Evolutionary conservation across 495 filamentous ascomycete species (phyloP).

Genomic region (Penicillium cinerascens): DNA sequence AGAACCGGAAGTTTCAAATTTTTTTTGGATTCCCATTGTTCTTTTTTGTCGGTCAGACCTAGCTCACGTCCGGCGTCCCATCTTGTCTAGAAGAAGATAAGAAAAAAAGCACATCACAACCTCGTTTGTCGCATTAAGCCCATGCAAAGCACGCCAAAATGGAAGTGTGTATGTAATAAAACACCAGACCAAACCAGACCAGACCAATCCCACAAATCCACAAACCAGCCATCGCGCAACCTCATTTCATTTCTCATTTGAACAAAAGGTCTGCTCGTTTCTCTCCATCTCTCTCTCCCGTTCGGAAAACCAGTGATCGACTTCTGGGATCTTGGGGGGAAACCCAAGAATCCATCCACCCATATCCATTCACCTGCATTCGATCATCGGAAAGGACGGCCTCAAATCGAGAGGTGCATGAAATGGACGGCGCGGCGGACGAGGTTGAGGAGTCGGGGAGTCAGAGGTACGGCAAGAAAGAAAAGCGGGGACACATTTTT

Average conservation of each 20-base stretch:
- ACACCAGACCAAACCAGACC: constrained; percentile 32
- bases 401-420: constrained; percentile 12
- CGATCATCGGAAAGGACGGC: constrained; percentile 15
- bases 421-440: constrained; percentile 24
- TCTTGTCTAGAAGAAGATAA: constrained; percentile 11
- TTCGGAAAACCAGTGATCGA: constrained; percentile 21
- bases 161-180: constrained; percentile 32
- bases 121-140: constrained; percentile 36
- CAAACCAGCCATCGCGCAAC: constrained; percentile 30
- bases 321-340: constrained; percentile 18
- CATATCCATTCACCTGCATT: constrained; percentile 15
- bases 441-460: constrained; percentile 23
- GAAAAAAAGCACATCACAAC: constrained; percentile 28
- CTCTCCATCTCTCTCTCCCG: constrained; percentile 33
- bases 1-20: constrained; percentile 27
- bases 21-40: constrained; percentile 27
- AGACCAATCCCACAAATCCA: constrained; percentile 25
- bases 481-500: constrained; percentile 28
- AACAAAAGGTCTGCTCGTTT: constrained; percentile 27
- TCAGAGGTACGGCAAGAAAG: constrained; percentile 27
- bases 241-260: constrained; percentile 33
- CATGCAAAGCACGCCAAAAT: constrained; percentile 30
- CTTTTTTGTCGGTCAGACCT: constrained; percentile 22
- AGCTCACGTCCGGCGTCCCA: constrained; percentile 14
- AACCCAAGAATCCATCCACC: constrained; percentile 23